Base-by-base conservation (phyloP, 139 green algal genomes). In the Chlorella sorokiniana region DNA sequence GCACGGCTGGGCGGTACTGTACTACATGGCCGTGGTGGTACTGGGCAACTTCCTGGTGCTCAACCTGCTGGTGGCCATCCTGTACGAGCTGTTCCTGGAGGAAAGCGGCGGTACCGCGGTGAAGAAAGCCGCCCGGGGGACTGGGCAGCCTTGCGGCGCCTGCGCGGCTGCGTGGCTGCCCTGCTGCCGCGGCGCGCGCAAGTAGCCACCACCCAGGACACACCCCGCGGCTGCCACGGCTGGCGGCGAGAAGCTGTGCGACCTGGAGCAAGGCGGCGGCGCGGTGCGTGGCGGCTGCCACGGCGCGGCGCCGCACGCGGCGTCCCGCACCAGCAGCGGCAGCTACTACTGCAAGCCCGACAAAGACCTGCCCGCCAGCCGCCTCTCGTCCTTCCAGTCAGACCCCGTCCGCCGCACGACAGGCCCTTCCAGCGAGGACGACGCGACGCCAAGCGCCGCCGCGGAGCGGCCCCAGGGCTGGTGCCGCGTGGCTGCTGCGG, bases 21-120 rank as follows among this genome's bases (percentile, higher is more conserved):
- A 65, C 56, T 65, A 65, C 56, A 65, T 65, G 56, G 56, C 56
- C 6, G 18, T 65, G 56, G n/a, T 31, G 10, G 22, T 65, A 29
- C 16, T 65, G 18, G 56, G 56, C 23, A 65, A 65, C 56, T 65
- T 65, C 56, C 23, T 65, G 56, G 56, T 65, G 18, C 56, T 65
- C 6, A 65, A 65, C 23, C 56, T 65, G 16, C 56, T 65, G 56
- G 56, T 65, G 23, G 56, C 56, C 16, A n/a, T 65, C 23, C 22
- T 65, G 56, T 65, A 65, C 56, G 56, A 65, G 23, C 56, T 65
- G 23, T 65, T 65, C 56, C 56, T 65, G 18, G 56, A 65, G 56
- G 56, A 65, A 22, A 10, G 6, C 23, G 56, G n/a, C 6, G 56
- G 56, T 10, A n/a, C 23, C 10, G 16, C 16, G 23, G 56, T 65